These are phyloP conservation scores for Aspergillus intermedius DNA, from an alignment of 2,329 filamentous ascomycete genomes.

Conservation along the genomic window DNA sequence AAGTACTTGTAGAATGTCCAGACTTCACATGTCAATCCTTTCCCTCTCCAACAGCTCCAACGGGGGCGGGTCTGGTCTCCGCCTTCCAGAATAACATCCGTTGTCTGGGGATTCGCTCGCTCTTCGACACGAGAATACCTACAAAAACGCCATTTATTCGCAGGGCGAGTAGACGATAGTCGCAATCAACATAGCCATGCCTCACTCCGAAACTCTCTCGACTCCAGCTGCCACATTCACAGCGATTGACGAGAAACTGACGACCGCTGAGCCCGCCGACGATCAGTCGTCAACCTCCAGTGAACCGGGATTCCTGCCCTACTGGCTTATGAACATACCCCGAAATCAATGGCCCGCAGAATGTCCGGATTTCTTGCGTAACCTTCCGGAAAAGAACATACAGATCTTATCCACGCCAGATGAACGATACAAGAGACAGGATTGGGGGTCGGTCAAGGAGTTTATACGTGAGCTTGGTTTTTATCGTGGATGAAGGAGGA, in stretches of 20 bases:
- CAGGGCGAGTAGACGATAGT: not conserved
- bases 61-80: not conserved
- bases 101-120: too few species aligned
- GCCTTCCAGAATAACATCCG: not conserved
- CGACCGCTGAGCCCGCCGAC: constrained; percentile 10
- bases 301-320: constrained; percentile 44
- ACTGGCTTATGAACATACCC: constrained; percentile 79
- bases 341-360: constrained; percentile 52
- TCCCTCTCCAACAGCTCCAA: not conserved
- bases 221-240: constrained; percentile 19
- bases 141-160: not conserved
- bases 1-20: not conserved
- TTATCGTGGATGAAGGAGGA: not conserved
- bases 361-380: constrained; percentile 65
- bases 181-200: not conserved
- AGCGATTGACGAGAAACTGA: constrained; percentile 16
- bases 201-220: not conserved
- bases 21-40: not conserved
- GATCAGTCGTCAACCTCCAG: constrained; percentile 2
- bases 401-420: constrained; percentile 66
- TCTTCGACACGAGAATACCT: too few species aligned
- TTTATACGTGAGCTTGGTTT: constrained; percentile 44
- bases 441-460: constrained; percentile 63
- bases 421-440: constrained; percentile 53
- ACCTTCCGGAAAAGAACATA: constrained; percentile 61